These are phyloP conservation scores for Lactarius pseudohatsudake DNA, from an alignment of 768 basidiomycete species.

Conservation along the genomic window DNA sequence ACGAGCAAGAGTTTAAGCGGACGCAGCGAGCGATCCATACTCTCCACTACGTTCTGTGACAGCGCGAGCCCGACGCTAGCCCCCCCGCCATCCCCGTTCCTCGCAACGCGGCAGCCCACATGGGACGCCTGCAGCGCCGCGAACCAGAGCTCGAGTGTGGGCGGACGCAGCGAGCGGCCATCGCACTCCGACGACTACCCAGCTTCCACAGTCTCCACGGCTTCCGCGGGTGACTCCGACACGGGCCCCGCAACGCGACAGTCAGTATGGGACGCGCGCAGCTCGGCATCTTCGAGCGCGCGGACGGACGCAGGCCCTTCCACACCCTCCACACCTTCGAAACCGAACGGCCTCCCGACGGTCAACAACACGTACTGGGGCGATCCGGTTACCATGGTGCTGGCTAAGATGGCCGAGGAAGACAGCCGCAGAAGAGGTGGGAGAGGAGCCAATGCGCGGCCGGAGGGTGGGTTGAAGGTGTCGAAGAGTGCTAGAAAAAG, in stretches of 20 bases:
- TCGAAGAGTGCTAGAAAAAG: background rate
- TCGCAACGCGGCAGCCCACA: background rate
- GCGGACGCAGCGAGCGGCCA: background rate
- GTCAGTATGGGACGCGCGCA: background rate
- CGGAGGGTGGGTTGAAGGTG: background rate
- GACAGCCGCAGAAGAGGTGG: background rate
- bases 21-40: background rate
- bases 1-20: background rate
- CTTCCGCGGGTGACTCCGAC: too few relatives aligned
- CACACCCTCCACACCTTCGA: background rate
- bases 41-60: too few relatives aligned
- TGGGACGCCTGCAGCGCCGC: background rate
- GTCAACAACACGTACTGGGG: background rate
- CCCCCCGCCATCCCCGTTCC: background rate
- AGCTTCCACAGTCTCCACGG: conserved; percentile 4
- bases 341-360: background rate
- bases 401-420: background rate
- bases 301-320: background rate
- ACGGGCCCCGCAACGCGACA: background rate
- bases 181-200: background rate
- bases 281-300: background rate
- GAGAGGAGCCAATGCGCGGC: background rate
- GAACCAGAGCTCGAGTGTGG: background rate
- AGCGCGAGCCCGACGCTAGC: too few relatives aligned
- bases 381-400: background rate